Percentiles rank a stretch among this genome's conserved stretches.
These are phyloP conservation scores for Lactarius trivialis DNA, from an alignment of 768 basidiomycete species.

Conservation along the genomic window DNA sequence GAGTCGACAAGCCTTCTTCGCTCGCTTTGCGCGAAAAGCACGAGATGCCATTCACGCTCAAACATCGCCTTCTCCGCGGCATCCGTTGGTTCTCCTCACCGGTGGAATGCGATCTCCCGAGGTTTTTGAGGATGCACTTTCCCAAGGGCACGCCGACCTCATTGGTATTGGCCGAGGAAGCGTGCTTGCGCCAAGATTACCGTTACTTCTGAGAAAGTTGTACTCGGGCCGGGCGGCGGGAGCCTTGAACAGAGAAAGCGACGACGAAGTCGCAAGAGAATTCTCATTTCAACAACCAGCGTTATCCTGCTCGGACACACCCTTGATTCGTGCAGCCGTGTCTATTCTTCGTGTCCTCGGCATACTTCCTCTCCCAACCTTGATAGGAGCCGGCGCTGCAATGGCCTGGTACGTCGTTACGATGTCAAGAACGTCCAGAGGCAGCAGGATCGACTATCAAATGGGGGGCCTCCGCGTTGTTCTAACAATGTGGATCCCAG, in stretches of 20 bases:
- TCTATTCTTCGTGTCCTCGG: slow-evolving; percentile 22
- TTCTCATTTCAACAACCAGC: slow-evolving; percentile 4
- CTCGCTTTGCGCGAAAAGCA: slow-evolving; percentile 55
- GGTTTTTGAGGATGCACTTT: slow-evolving; percentile 48
- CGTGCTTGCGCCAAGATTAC: slow-evolving; percentile 55
- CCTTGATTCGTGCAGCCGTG: not conserved
- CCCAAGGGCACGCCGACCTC: slow-evolving; percentile 55
- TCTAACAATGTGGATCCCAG: slow-evolving; percentile 25
- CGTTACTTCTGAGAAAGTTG: slow-evolving; percentile 30
- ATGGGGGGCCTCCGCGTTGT: slow-evolving; percentile 25
- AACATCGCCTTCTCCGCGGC: slow-evolving; percentile 24
- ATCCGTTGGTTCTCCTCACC: slow-evolving; percentile 69
- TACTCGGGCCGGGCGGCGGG: not conserved
- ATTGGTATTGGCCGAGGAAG: slow-evolving; percentile 71
- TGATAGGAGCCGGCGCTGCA: slow-evolving; percentile 58
- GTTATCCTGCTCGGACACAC: slow-evolving; percentile 7
- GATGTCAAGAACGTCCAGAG: slow-evolving; percentile 46
- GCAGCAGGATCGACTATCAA: slow-evolving; percentile 20
- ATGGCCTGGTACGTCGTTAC: slow-evolving; percentile 63
- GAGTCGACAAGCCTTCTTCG: slow-evolving; percentile 66
- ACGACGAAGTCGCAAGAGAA: slow-evolving; percentile 19
- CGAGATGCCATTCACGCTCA: slow-evolving; percentile 37
- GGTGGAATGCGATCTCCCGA: slow-evolving; percentile 66
- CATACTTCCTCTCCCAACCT: slow-evolving; percentile 34
- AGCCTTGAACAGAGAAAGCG: not conserved